Conservation (phyloP, 208 protist species). For the Porcisia deanei region DNA sequence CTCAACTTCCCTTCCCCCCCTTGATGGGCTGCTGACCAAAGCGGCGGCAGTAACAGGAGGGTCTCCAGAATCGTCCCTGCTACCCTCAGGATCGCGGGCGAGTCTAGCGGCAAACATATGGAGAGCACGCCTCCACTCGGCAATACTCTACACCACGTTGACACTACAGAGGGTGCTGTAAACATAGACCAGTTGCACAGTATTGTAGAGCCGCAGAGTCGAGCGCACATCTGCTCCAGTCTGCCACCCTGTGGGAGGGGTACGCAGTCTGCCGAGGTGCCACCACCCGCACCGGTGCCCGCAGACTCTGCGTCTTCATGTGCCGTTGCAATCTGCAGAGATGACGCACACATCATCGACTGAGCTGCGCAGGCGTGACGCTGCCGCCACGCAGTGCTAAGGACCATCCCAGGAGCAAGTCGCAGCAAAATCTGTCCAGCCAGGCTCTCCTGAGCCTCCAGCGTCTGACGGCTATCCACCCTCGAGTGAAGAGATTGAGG, state of each 20-base stretch:
- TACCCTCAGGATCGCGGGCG: background rate
- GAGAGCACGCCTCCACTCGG: background rate
- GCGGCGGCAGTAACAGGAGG: background rate
- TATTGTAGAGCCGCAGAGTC: background rate
- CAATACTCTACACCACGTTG: background rate
- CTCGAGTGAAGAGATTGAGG: background rate
- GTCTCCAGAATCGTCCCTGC: background rate
- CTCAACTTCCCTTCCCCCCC: background rate
- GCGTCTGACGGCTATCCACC: background rate
- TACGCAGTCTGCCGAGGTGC: background rate
- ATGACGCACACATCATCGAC: background rate
- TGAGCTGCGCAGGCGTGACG: background rate
- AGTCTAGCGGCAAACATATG: background rate
- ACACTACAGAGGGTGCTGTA: no score
- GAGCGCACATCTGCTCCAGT: background rate
- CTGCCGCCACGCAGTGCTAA: constrained; percentile 4
- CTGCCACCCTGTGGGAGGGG: background rate
- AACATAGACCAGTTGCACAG: background rate
- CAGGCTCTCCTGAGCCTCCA: background rate
- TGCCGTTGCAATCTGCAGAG: background rate
- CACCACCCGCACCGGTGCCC: background rate
- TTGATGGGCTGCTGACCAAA: background rate
- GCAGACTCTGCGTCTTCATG: background rate
- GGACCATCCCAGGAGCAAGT: background rate
- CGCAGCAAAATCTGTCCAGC: background rate